Percentiles rank a stretch among this genome's conserved stretches.
phyloP scores from a whole-genome alignment of 2,329 filamentous ascomycete genomes.

The Emergomyces pasteurianus region DNA sequence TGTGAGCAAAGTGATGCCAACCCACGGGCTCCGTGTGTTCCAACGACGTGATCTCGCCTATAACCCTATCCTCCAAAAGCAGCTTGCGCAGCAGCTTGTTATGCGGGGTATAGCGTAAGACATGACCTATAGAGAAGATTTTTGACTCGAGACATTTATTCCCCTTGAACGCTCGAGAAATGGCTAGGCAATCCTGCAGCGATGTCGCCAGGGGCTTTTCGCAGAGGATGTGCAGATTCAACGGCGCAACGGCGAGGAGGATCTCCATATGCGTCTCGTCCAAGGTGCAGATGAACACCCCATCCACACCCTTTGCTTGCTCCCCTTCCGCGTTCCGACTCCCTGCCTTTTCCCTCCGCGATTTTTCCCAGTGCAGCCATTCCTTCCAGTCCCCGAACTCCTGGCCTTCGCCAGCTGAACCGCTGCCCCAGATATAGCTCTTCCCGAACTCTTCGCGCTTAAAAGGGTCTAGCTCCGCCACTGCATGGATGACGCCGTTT shows the following conservation, averaged over 20 bases:
- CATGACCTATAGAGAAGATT: constrained; percentile 87
- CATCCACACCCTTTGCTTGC: constrained; percentile 46
- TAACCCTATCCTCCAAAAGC: constrained; percentile 58
- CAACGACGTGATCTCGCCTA: constrained; percentile 75
- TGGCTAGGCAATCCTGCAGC: constrained; percentile 63
- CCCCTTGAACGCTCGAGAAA: constrained; percentile 38
- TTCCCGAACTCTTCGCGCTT: constrained; percentile 61
- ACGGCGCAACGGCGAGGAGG: constrained; percentile 57
- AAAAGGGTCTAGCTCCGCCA: constrained; percentile 70
- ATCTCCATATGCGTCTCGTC: constrained; percentile 84
- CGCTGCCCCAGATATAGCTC: constrained; percentile 58
- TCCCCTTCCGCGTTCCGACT: constrained; percentile 31
- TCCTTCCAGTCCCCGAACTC: constrained; percentile 62
- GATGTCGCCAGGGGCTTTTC: constrained; percentile 87
- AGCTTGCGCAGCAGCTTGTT: constrained; percentile 75
- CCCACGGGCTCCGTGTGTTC: constrained; percentile 92
- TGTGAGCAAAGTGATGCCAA: constrained; percentile 91
- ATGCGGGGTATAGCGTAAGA: constrained; percentile 84
- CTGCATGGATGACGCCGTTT: constrained; percentile 57
- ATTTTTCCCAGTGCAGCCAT: constrained; percentile 60
- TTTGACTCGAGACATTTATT: constrained; percentile 20
- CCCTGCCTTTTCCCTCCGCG: constrained; percentile 44
- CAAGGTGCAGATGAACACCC: constrained; percentile 60
- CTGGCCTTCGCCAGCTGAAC: constrained; percentile 45
- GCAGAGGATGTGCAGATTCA: constrained; percentile 72